These are phyloP conservation scores for Sindora glabra DNA, from an alignment of 306 rosid genomes.

Conservation along the genomic window DNA sequence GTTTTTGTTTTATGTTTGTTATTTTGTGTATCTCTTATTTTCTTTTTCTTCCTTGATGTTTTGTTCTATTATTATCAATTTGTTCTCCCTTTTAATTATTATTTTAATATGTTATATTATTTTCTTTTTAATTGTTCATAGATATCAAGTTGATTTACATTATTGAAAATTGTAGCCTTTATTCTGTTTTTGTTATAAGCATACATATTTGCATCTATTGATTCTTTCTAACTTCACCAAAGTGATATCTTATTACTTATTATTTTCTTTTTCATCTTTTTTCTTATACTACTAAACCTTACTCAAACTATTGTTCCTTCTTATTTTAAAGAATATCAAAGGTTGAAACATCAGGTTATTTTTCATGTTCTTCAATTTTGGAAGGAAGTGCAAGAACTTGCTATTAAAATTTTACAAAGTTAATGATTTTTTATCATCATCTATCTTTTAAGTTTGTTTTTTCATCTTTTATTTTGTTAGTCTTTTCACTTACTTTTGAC, in stretches of 20 bases:
- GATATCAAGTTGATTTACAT: neutral
- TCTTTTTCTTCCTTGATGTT: no score
- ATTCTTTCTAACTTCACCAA: no score
- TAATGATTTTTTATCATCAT: conserved; percentile 1
- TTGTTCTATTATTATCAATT: no score
- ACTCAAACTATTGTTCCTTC: conserved; percentile 70
- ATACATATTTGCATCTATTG: neutral
- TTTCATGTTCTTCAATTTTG: conserved; percentile 87
- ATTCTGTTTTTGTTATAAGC: neutral
- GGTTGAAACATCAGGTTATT: conserved; percentile 89
- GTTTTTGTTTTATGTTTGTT: no score
- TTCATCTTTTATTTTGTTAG: neutral
- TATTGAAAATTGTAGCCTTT: no score
- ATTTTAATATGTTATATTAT: neutral
- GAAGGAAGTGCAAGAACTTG: conserved; percentile 81
- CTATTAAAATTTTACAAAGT: conserved; percentile 75
- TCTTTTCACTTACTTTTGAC: neutral
- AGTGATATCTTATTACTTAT: no score
- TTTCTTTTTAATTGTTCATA: neutral
- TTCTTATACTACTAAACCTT: neutral
- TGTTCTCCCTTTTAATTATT: no score
- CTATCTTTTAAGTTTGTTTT: neutral
- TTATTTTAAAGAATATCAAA: conserved; percentile 71
- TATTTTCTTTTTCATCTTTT: no score
- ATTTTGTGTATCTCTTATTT: no score